phyloP scores from a whole-genome alignment of 2,329 filamentous ascomycete genomes.

The Zymoseptoria passerinii region DNA sequence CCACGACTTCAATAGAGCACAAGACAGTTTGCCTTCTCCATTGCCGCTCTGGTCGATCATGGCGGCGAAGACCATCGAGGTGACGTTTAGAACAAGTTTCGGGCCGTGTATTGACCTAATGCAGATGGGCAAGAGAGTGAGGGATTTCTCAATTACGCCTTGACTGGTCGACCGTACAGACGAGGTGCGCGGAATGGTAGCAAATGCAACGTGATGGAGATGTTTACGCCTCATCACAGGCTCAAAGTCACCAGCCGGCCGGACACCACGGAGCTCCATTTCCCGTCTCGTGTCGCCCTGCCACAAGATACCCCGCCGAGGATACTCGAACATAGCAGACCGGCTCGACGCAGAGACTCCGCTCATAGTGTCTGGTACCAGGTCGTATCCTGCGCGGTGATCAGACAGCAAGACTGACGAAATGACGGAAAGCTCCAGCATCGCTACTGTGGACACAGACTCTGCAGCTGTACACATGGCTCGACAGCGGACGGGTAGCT shows the following conservation, averaged over 20 bases:
- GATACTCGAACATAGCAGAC: neutral
- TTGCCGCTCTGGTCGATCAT: neutral
- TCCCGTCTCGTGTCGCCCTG: neutral
- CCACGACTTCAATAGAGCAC: neutral
- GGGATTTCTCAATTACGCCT: neutral
- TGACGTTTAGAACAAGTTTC: neutral
- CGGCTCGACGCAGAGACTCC: slow-evolving; percentile 6
- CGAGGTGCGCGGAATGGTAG: neutral
- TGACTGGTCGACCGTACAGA: neutral
- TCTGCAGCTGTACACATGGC: slow-evolving; percentile 11
- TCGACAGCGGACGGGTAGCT: slow-evolving; percentile 10
- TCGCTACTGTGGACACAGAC: neutral
- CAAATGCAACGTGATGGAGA: neutral
- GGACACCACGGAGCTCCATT: neutral
- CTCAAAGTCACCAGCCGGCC: neutral
- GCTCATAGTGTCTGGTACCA: slow-evolving; percentile 8
- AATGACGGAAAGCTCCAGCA: neutral
- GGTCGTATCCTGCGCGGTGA: slow-evolving; percentile 7
- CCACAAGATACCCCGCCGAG: neutral
- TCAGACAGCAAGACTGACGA: neutral
- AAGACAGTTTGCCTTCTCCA: neutral
- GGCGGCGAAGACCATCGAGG: neutral
- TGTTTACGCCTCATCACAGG: neutral
- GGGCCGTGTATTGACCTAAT: neutral
- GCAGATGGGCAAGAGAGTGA: neutral